phyloP scores from a whole-genome alignment of 208 protist species.

The Crithidia bombi region DNA sequence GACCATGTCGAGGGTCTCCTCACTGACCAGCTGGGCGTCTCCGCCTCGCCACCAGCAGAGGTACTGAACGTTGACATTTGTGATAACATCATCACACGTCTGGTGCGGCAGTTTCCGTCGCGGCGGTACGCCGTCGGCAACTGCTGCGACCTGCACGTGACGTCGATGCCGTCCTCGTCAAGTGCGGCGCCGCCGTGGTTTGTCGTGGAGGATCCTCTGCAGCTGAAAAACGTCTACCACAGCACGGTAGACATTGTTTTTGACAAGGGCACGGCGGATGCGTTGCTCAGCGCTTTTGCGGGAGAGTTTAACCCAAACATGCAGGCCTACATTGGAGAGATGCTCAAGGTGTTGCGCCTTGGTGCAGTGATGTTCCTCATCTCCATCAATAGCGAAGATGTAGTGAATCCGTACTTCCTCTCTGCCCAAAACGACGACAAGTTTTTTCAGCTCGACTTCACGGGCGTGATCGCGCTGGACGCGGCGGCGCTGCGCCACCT shows the following conservation, averaged over 20 bases:
- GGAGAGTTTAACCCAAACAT: slow-evolving; percentile 67
- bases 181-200: slow-evolving; percentile 8
- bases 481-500: slow-evolving; percentile 26
- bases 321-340: slow-evolving; percentile 42
- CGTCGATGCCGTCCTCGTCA: background rate
- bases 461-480: slow-evolving; percentile 32
- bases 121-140: slow-evolving; percentile 56
- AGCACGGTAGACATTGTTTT: slow-evolving; percentile 52
- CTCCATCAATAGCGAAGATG: slow-evolving; percentile 63
- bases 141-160: slow-evolving; percentile 47
- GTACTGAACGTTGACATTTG: slow-evolving; percentile 73
- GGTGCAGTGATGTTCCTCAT: slow-evolving; percentile 61
- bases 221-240: slow-evolving; percentile 11
- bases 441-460: slow-evolving; percentile 33
- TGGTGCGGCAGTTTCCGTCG: slow-evolving; percentile 28
- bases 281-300: slow-evolving; percentile 62
- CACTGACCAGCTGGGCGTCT: background rate
- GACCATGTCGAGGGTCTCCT: slow-evolving; percentile 35
- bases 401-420: slow-evolving; percentile 54
- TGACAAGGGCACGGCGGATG: slow-evolving; percentile 72
- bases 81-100: slow-evolving; percentile 42
- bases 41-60: slow-evolving; percentile 2
- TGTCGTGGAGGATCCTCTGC: background rate
- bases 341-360: slow-evolving; percentile 35
- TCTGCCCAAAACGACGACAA: slow-evolving; percentile 28